Conservation (phyloP, 2,329 filamentous ascomycete genomes). For the Trichoderma hamatum region DNA sequence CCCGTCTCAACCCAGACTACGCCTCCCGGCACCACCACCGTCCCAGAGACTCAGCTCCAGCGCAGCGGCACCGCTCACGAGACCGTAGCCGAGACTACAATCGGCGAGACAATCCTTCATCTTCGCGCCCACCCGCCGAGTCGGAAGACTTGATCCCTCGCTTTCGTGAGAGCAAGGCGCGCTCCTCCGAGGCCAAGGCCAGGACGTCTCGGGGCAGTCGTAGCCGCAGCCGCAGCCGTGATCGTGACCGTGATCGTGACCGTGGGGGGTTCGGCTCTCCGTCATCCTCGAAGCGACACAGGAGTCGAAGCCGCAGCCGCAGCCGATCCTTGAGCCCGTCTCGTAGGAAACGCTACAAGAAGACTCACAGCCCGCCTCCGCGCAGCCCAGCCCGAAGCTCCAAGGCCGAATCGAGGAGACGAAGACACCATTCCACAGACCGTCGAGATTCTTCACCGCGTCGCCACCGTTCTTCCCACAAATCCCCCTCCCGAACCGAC, state of each 20-base stretch:
- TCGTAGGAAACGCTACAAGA: conserved; percentile 47
- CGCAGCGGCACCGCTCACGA: conserved; percentile 44
- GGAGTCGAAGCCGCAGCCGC: conserved; percentile 46
- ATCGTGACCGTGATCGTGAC: conserved; percentile 20
- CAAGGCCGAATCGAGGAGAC: conserved; percentile 39
- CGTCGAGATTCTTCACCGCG: conserved; percentile 39
- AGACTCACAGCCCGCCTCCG: conserved; percentile 43
- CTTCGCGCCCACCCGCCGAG: conserved; percentile 37
- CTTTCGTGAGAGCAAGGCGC: conserved; percentile 41
- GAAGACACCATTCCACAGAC: conserved; percentile 40
- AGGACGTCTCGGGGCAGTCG: conserved; percentile 41
- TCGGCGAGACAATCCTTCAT: conserved; percentile 35
- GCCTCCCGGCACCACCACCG: conserved; percentile 40
- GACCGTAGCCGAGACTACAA: conserved; percentile 44
- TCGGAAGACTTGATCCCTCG: conserved; percentile 45
- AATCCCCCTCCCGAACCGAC: conserved; percentile 35
- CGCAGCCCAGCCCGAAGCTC: conserved; percentile 46
- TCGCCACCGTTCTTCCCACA: conserved; percentile 36
- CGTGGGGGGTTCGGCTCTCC: conserved; percentile 42
- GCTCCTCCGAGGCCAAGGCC: conserved; percentile 38
- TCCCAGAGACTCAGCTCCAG: conserved; percentile 39
- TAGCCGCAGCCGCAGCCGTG: conserved; percentile 29
- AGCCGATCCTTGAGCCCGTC: conserved; percentile 45
- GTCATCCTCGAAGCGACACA: conserved; percentile 46
- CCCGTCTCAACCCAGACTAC: conserved; percentile 37